Percentiles rank a stretch among this genome's conserved stretches.
phyloP scores from a whole-genome alignment of 495 filamentous ascomycete species.

The Lentithecium fluviatile region DNA sequence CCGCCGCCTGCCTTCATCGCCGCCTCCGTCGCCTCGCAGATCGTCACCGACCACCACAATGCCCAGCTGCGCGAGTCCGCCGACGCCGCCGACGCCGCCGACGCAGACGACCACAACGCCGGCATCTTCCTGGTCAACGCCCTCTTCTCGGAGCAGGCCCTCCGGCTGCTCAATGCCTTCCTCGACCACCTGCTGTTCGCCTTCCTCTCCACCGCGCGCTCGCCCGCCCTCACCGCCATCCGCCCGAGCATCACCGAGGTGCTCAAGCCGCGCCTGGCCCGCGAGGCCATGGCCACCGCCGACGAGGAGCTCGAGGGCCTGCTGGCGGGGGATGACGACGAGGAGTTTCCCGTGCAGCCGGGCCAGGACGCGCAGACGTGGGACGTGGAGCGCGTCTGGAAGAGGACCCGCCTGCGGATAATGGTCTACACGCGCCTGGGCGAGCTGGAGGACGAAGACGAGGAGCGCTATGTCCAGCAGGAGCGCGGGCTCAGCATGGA shows the following conservation, averaged over 20 bases:
- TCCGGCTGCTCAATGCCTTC: constrained; percentile 85
- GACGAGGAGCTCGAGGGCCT: constrained; percentile 91
- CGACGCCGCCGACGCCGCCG: constrained; percentile 60
- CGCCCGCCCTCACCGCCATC: constrained; percentile 74
- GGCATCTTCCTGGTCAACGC: constrained; percentile 64
- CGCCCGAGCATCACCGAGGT: constrained; percentile 84
- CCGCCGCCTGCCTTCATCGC: constrained; percentile 89
- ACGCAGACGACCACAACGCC: too few species aligned
- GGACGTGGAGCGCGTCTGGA: constrained; percentile 88
- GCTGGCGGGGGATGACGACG: constrained; percentile 73
- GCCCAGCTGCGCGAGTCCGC: constrained; percentile 59
- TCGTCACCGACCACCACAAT: constrained; percentile 84
- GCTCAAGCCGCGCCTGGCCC: constrained; percentile 81
- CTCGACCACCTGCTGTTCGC: constrained; percentile 91
- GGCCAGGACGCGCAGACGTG: constrained; percentile 60
- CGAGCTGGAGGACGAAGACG: constrained; percentile 96
- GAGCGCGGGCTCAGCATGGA: constrained; percentile 60
- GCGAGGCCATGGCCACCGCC: constrained; percentile 80
- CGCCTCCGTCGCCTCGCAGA: constrained; percentile 82
- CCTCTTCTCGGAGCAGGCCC: constrained; percentile 70
- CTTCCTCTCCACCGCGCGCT: constrained; percentile 75
- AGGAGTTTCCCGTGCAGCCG: constrained; percentile 58
- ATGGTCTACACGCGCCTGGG: constrained; percentile 98
- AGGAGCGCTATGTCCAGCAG: constrained; percentile 76
- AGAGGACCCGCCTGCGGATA: constrained; percentile 82